Evolutionary conservation across 345 rosid species (phyloP), one percentile per base, ranked within the genome.

Genomic region (Geranium brycei): DNA sequence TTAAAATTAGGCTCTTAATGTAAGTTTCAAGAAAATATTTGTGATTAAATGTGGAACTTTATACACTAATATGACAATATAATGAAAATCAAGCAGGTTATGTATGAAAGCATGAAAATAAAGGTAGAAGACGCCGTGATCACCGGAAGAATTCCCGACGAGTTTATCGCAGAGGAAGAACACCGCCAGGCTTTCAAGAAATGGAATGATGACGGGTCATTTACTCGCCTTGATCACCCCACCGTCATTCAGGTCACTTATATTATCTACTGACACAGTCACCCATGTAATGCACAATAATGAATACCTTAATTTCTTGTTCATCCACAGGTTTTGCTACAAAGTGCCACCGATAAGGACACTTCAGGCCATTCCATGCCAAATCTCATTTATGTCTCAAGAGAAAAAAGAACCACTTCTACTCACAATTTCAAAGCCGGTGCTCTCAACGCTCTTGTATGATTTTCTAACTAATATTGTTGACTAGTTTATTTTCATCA

Each of bases 361-460:
- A 16, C 72, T 2, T 55, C 28, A 0, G 87, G 76, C 0, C 12
- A 63, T 51, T 19, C 1, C 16, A 57, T 88, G 85, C 89, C 95
- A 47, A 88, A 80, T 23, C 80, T 91, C 57, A 73, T 88, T 4
- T 91, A 88, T 51, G 69, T 91, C 41, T 80, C 93, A 0, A 70
- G 97, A 62, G 80, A 86, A 69, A 91, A 87, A 72, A 73, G 74
- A 74, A 77, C 61, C 59, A 67, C 71, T 19, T 72, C 75, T 28
- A 76, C 68, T 15, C 95, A 91, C 72, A 73, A 86, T 66, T 91
- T 77, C 69, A 91, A 91, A 74, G 93, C 88, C 12, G 97, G 97
- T 58, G 97, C 97, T 69, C 89, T 91, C 30, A 91, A 91, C 61
- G 77, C 71, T 4, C 62, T 88, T 70, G 71, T 66, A 62, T 47